Percentiles rank a stretch among this genome's conserved stretches.
Evolutionary conservation across 768 basidiomycete genomes (phyloP).

Genomic region (Phaffia tasmanica): DNA sequence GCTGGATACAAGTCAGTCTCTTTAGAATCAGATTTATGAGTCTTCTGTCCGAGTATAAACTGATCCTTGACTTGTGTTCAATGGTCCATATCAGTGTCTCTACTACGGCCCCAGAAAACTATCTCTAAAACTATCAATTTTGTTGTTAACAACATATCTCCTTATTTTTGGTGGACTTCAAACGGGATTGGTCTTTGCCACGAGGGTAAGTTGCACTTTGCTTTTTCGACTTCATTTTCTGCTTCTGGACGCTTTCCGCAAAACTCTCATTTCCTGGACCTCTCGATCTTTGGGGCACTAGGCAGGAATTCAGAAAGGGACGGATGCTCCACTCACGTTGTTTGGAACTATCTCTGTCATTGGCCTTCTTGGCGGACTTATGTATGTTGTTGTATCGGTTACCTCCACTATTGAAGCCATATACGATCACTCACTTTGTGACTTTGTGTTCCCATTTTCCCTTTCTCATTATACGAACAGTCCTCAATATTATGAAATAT

Average conservation of each 20-base stretch:
- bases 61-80: neutral
- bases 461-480: conserved; percentile 32
- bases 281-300: conserved; percentile 26
- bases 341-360: conserved; percentile 56
- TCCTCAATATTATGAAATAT: conserved; percentile 70
- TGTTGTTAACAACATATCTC: conserved; percentile 41
- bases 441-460: neutral
- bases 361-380: conserved; percentile 46
- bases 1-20: conserved; percentile 18
- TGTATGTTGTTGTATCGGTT: conserved; percentile 36
- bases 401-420: neutral
- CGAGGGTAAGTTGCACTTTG: conserved; percentile 42
- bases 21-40: neutral
- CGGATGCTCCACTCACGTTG: conserved; percentile 42
- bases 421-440: neutral
- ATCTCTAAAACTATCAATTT: conserved; percentile 35
- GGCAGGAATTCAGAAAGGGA: conserved; percentile 40
- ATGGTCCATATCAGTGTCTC: conserved; percentile 54
- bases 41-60: neutral
- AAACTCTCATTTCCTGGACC: neutral
- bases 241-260: neutral
- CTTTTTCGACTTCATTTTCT: too few relatives aligned
- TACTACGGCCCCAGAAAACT: conserved; percentile 49
- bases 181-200: conserved; percentile 49
- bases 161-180: conserved; percentile 50